Evolutionary conservation across 2,329 filamentous ascomycete species (phyloP).

Genomic region (Talaromyces atroroseus): DNA sequence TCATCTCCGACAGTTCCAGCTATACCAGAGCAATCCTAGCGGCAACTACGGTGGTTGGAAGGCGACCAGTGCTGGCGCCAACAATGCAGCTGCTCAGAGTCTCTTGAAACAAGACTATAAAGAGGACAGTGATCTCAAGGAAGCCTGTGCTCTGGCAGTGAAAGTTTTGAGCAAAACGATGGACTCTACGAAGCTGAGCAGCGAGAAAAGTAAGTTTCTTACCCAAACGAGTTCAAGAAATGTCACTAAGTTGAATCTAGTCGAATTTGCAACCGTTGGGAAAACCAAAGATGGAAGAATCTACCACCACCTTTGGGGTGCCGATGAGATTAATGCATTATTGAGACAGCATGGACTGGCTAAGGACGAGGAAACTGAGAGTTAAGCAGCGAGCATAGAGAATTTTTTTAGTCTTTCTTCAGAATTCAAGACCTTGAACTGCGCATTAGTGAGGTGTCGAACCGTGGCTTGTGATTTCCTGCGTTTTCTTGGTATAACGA

Average conservation of each 20-base stretch:
- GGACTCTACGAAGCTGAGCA: conserved; percentile 98
- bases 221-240: conserved; percentile 14
- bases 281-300: conserved; percentile 93
- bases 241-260: conserved; percentile 42
- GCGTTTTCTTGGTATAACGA: background rate
- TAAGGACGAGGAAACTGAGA: conserved; percentile 69
- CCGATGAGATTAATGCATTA: conserved; percentile 90
- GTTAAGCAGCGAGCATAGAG: conserved; percentile 35
- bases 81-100: conserved; percentile 96
- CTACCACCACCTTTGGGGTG: conserved; percentile 96
- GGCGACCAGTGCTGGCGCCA: conserved; percentile 93
- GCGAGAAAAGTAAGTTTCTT: conserved; percentile 81
- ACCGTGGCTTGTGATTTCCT: background rate
- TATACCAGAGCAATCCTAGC: conserved; percentile 97
- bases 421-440: conserved; percentile 27
- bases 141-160: conserved; percentile 94
- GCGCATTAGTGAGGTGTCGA: conserved; percentile 13
- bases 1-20: conserved; percentile 90
- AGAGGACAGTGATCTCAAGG: conserved; percentile 92
- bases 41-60: conserved; percentile 99
- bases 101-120: conserved; percentile 99
- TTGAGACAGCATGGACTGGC: conserved; percentile 93
- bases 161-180: conserved; percentile 99
- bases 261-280: conserved; percentile 97
- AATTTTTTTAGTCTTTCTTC: conserved; percentile 23